Conservation (phyloP, 148 eudicot species). For the Diospyros kaki region DNA sequence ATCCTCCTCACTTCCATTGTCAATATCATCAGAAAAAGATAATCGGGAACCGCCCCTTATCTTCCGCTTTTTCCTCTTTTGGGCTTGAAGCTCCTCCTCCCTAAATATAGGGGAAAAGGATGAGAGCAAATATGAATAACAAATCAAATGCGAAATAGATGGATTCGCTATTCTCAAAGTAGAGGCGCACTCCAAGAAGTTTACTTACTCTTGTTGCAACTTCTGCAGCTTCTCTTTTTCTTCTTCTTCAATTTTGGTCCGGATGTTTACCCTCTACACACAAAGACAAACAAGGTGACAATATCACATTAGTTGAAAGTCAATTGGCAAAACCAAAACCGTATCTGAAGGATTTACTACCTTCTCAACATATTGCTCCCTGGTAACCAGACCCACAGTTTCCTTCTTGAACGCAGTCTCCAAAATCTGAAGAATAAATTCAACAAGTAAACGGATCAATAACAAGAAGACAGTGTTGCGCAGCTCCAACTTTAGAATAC, state of each 20-base stretch:
- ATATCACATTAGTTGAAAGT: neutral
- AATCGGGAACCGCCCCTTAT: constrained; percentile 57
- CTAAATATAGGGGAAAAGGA: constrained; percentile 22
- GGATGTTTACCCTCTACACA: constrained; percentile 75
- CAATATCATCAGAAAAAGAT: constrained; percentile 80
- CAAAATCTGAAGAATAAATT: constrained; percentile 49
- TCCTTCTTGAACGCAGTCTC: constrained; percentile 99
- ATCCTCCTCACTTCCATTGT: constrained; percentile 62
- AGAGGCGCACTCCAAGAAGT: neutral
- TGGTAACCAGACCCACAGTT: constrained; percentile 89
- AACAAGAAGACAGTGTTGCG: neutral
- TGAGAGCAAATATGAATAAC: neutral
- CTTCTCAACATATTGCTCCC: constrained; percentile 97
- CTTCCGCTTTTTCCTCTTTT: constrained; percentile 88
- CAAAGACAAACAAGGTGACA: neutral
- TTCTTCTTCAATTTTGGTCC: constrained; percentile 91
- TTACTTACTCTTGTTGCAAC: constrained; percentile 84
- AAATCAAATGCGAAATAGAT: neutral
- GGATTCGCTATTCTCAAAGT: neutral
- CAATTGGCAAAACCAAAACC: neutral
- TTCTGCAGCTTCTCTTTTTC: constrained; percentile 94
- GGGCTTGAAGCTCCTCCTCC: constrained; percentile 79
- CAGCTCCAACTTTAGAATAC: neutral
- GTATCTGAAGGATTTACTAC: constrained; percentile 22
- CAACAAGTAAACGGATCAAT: neutral